phyloP scores from a whole-genome alignment of 306 rosid species.

The Rosa lucieae region DNA sequence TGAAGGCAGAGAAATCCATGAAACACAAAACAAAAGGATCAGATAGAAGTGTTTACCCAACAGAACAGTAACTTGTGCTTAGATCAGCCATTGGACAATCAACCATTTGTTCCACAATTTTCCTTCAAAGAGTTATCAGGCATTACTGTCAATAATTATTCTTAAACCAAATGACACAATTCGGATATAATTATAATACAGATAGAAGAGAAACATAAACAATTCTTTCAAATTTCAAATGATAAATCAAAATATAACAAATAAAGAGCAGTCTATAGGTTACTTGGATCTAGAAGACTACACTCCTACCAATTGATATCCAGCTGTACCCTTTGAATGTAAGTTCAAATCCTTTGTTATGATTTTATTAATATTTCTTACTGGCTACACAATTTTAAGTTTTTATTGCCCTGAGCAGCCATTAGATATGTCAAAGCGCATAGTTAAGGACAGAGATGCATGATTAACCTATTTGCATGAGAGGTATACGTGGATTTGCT shows the following conservation, averaged over 20 bases:
- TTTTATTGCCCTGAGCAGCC: too few species aligned
- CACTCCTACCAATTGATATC: constrained; percentile 42
- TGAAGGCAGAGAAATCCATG: constrained; percentile 2
- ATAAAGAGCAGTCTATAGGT: constrained; percentile 21
- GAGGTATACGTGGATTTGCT: too few species aligned
- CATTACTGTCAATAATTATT: constrained; percentile 10
- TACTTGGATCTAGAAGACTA: constrained; percentile 90
- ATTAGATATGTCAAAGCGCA: too few species aligned
- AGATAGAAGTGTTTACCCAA: constrained; percentile 60
- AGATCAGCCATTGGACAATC: constrained; percentile 61
- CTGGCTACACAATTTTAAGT: too few species aligned
- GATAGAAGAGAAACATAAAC: background rate
- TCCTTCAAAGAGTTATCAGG: constrained; percentile 48
- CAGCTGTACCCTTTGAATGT: too few species aligned
- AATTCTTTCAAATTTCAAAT: background rate
- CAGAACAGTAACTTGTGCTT: constrained; percentile 66
- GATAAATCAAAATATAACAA: background rate
- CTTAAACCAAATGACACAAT: background rate
- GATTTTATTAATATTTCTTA: too few species aligned
- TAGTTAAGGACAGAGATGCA: too few species aligned
- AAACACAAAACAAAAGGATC: background rate
- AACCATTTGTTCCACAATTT: constrained; percentile 36
- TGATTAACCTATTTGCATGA: too few species aligned
- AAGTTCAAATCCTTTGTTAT: too few species aligned
- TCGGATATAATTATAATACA: background rate